phyloP scores from a whole-genome alignment of 2,329 filamentous ascomycete genomes.

The Aspergillus ustus region DNA sequence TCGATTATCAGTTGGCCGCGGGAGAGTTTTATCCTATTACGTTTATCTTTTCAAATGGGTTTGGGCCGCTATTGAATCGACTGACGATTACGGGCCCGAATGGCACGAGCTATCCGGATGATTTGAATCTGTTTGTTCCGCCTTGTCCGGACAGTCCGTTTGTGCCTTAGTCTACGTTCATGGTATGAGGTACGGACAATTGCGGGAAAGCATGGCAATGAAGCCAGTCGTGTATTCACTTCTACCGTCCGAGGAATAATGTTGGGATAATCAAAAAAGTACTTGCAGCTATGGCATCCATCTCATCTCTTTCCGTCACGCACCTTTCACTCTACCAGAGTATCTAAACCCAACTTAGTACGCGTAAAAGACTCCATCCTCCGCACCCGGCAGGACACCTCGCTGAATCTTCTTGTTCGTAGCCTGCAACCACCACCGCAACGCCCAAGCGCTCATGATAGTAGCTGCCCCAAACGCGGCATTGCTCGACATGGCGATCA shows the following conservation, averaged over 20 bases:
- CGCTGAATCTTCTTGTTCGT: constrained; percentile 2
- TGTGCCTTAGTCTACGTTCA: neutral
- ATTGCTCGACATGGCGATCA: constrained; percentile 1
- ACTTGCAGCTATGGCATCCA: neutral
- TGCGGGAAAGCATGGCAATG: no score
- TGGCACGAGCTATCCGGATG: neutral
- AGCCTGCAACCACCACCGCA: constrained; percentile 2
- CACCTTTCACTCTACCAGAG: neutral
- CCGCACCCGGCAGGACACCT: neutral
- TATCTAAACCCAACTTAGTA: neutral
- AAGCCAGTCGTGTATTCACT: no score
- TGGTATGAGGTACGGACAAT: no score
- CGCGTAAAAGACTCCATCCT: constrained; percentile 3
- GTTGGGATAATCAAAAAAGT: neutral
- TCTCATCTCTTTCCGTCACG: neutral
- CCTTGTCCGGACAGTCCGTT: neutral
- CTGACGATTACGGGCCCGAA: neutral
- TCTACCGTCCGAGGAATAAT: no score
- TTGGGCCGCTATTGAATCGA: neutral
- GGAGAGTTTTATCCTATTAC: neutral
- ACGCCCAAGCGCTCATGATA: neutral
- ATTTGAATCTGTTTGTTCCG: neutral
- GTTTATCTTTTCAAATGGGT: constrained; percentile 3
- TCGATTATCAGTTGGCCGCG: neutral
- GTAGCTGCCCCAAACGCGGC: neutral